A percentile compares a stretch with the other conserved stretches of the same genome.
Conservation (phyloP, 805 yeast genomes). For the Spathaspora gorwiae region DNA sequence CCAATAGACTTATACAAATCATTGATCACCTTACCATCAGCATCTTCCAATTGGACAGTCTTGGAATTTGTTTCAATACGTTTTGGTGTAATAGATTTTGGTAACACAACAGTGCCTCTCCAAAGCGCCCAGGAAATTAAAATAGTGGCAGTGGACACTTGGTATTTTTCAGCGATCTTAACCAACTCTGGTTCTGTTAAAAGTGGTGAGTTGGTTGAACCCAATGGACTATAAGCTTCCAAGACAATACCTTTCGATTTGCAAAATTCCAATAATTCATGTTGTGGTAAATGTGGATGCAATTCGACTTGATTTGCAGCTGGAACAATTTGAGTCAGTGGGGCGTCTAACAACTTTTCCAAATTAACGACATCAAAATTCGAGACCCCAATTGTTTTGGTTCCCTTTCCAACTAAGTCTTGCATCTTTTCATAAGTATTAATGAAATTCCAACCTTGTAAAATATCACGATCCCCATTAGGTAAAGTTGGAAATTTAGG, state of each 20-base stretch:
- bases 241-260: slow-evolving; percentile 21
- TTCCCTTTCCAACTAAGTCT: slow-evolving; percentile 49
- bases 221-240: slow-evolving; percentile 79
- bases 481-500: slow-evolving; percentile 28
- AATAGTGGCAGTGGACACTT: slow-evolving; percentile 45
- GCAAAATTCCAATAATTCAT: slow-evolving; percentile 56
- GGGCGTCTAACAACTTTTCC: slow-evolving; percentile 42
- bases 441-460: slow-evolving; percentile 35
- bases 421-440: slow-evolving; percentile 58
- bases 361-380: slow-evolving; percentile 51
- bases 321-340: slow-evolving; percentile 51
- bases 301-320: slow-evolving; percentile 73
- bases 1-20: slow-evolving; percentile 21
- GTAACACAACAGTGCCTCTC: slow-evolving; percentile 50
- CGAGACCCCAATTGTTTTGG: slow-evolving; percentile 70
- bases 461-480: slow-evolving; percentile 33
- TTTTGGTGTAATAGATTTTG: slow-evolving; percentile 29
- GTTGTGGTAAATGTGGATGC: slow-evolving; percentile 39
- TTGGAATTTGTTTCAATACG: slow-evolving; percentile 32
- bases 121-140: slow-evolving; percentile 56
- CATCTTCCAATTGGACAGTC: slow-evolving; percentile 27
- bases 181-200: slow-evolving; percentile 40
- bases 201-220: slow-evolving; percentile 53
- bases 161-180: slow-evolving; percentile 41
- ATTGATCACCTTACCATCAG: slow-evolving; percentile 30